Evolutionary conservation across 2,329 filamentous ascomycete species (phyloP), one percentile per base, ranked within the genome.

Genomic region (Sporothrix euskadiensis): DNA sequence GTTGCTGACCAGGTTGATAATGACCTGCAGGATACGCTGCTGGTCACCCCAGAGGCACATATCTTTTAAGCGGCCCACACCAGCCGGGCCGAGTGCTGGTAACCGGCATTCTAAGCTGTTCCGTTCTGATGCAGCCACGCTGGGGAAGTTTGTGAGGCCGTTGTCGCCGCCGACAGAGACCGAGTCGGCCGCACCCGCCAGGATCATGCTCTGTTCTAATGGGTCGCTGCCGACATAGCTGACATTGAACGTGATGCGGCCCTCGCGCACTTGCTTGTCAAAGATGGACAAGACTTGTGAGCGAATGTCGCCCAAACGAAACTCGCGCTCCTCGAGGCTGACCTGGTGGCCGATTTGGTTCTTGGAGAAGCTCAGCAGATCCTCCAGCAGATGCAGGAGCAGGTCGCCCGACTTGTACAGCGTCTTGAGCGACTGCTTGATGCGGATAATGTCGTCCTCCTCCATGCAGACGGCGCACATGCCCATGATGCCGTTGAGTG

Each of bases 401-500:
- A 97, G 82, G 80, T 98, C 94, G 30, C 89, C 93, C 30, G 92
- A 95, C 81, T 94, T 96, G 82, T 97, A 97, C 26, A 98, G 90
- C 22, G 94, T 94, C 78, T 93, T 92, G 5, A 98, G 85, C 0
- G 92, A 96, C 77, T 94, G 89, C 80, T 94, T 94, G 76, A 97
- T 90, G 76, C 91, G 89, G 44, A 86, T 81, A 16, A 94, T 83
- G 78, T 97, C 93, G 68, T 94, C 91, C 80, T 97, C 94, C 76
- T 94, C 92, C 93, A 97, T 96, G 81, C 93, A 96, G 0, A 97
- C 92, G 0, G 94, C 92, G 77, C 92, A 94, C 91, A 98, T 96
- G 74, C 96, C 96, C 78, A 99, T 86, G 68, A 98, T 98, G 14
- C 95, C 96, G 79, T 98, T 98, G 73, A 98, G 86, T 0, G 96